Conservation (phyloP, 306 rosid genomes). For the Sicyos baderoa region DNA sequence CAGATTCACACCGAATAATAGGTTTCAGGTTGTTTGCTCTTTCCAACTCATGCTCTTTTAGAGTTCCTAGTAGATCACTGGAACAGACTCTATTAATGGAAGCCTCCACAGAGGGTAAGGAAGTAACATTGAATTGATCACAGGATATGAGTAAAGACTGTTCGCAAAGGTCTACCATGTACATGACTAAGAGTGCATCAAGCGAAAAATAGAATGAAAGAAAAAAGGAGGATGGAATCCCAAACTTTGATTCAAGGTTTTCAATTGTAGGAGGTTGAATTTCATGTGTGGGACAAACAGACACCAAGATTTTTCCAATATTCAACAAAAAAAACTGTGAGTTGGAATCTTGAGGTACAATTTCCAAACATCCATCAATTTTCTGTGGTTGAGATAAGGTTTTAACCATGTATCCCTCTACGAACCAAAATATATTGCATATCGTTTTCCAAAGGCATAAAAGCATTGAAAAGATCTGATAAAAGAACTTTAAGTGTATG, state of each 20-base stretch:
- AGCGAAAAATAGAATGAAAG: constrained; percentile 37
- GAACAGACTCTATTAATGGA: constrained; percentile 25
- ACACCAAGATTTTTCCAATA: constrained; percentile 47
- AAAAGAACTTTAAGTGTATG: constrained; percentile 27
- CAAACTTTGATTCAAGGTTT: constrained; percentile 46
- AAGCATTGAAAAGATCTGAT: constrained; percentile 29
- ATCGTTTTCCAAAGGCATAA: constrained; percentile 39
- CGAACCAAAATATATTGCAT: constrained; percentile 24
- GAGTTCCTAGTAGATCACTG: constrained; percentile 26
- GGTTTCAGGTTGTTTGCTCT: constrained; percentile 34
- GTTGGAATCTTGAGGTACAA: constrained; percentile 29
- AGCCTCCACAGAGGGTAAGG: constrained; percentile 33
- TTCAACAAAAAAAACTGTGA: constrained; percentile 40
- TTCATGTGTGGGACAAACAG: constrained; percentile 38
- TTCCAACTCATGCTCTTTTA: constrained; percentile 30
- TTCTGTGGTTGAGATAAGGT: constrained; percentile 32
- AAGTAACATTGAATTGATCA: constrained; percentile 52
- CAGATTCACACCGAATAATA: constrained; percentile 60
- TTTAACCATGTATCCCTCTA: constrained; percentile 27
- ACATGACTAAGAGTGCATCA: constrained; percentile 42
- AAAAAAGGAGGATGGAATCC: constrained; percentile 36
- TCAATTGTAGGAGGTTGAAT: constrained; percentile 39
- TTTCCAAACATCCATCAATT: constrained; percentile 29
- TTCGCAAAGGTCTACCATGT: constrained; percentile 41
- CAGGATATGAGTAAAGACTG: constrained; percentile 60